Percentiles rank a stretch among this genome's conserved stretches.
phyloP scores from a whole-genome alignment of 495 filamentous ascomycete species.

The Aspergillus sclerotiicarbonarius region DNA sequence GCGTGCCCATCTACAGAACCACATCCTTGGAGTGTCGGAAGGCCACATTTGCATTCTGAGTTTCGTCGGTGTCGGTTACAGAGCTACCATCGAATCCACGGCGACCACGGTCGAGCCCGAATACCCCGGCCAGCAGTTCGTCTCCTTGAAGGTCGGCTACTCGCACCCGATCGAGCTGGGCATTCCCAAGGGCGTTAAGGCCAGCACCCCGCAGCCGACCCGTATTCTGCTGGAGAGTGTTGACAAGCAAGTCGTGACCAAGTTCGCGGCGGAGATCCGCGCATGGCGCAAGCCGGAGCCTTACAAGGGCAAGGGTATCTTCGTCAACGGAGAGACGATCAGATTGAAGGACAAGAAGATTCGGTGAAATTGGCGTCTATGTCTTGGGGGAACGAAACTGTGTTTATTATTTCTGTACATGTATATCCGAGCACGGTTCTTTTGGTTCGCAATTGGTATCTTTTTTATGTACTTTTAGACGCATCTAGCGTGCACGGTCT shows the following conservation, averaged over 20 bases:
- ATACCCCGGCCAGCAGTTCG: slow-evolving; percentile 81
- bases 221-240: slow-evolving; percentile 85
- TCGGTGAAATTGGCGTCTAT: slow-evolving; percentile 56
- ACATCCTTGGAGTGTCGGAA: slow-evolving; percentile 91
- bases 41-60: slow-evolving; percentile 91
- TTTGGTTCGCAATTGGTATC: slow-evolving; percentile 23
- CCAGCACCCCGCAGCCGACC: slow-evolving; percentile 89
- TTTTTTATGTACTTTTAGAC: slow-evolving; percentile 39
- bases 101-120: slow-evolving; percentile 65
- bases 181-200: slow-evolving; percentile 79
- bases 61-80: slow-evolving; percentile 94
- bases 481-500: slow-evolving; percentile 33
- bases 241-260: slow-evolving; percentile 80
- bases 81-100: slow-evolving; percentile 74
- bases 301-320: slow-evolving; percentile 99
- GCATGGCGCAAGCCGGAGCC: slow-evolving; percentile 91
- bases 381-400: slow-evolving; percentile 18
- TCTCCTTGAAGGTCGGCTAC: slow-evolving; percentile 91
- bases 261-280: slow-evolving; percentile 85
- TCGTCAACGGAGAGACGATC: slow-evolving; percentile 95
- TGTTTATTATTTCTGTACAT: slow-evolving; percentile 35
- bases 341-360: slow-evolving; percentile 99
- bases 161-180: slow-evolving; percentile 90
- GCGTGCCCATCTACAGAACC: slow-evolving; percentile 83
- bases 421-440: slow-evolving; percentile 37